Evolutionary conservation across 768 basidiomycete genomes (phyloP).

Genomic region (Russula griseocarnosa): DNA sequence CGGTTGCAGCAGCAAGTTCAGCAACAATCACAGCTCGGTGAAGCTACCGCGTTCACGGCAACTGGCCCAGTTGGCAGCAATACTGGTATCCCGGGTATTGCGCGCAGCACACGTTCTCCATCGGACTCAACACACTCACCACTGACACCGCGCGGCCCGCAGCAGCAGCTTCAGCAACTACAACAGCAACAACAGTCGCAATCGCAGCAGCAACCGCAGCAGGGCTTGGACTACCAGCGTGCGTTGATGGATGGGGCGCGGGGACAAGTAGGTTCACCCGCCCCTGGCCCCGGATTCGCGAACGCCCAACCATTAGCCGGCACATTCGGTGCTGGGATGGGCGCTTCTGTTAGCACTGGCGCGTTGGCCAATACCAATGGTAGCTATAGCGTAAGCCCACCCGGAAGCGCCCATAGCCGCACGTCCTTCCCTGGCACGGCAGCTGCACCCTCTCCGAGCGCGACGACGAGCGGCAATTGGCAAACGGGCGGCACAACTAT

Average conservation of each 20-base stretch:
- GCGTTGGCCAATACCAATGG: slow-evolving; percentile 22
- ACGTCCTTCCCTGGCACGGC: slow-evolving; percentile 23
- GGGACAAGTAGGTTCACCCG: slow-evolving; percentile 9
- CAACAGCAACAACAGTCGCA: slow-evolving; percentile 29
- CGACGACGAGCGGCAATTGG: slow-evolving; percentile 18
- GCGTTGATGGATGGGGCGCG: slow-evolving; percentile 17
- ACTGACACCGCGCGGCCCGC: slow-evolving; percentile 36
- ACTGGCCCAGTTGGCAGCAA: slow-evolving; percentile 34
- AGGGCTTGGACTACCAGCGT: slow-evolving; percentile 26
- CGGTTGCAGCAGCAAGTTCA: slow-evolving; percentile 35
- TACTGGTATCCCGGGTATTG: slow-evolving; percentile 58
- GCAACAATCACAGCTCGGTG: slow-evolving; percentile 30
- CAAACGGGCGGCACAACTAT: slow-evolving; percentile 11
- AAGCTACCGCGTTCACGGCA: slow-evolving; percentile 46
- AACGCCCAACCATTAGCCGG: slow-evolving; percentile 22
- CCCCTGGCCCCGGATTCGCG: slow-evolving; percentile 20
- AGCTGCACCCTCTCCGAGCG: slow-evolving; percentile 24
- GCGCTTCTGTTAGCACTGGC: not conserved
- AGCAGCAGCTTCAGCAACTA: slow-evolving; percentile 32
- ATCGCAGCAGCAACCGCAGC: slow-evolving; percentile 33
- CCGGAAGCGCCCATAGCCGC: slow-evolving; percentile 26
- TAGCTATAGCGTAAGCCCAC: slow-evolving; percentile 26
- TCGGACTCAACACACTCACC: slow-evolving; percentile 54
- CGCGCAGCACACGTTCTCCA: slow-evolving; percentile 71
- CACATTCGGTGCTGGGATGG: slow-evolving; percentile 21